Evolutionary conservation across 768 basidiomycete genomes (phyloP).

Genomic region (Leccinum incarnatum): DNA sequence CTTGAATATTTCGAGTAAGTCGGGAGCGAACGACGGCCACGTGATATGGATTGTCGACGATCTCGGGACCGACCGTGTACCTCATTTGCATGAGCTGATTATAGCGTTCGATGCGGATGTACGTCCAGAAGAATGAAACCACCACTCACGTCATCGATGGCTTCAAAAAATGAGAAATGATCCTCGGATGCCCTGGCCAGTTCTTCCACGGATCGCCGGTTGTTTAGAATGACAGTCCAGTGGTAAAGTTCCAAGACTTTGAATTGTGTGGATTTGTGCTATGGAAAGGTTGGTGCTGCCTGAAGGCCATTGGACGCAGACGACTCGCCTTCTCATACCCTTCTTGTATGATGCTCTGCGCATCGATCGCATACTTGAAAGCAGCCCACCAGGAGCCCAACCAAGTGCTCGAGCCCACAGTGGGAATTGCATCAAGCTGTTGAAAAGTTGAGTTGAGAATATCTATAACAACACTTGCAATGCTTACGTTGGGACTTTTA

Average conservation of each 20-base stretch:
- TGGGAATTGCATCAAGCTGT: not conserved
- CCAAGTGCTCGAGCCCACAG: not conserved
- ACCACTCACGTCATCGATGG: slow-evolving; percentile 33
- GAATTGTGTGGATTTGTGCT: not conserved
- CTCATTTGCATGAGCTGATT: slow-evolving; percentile 35
- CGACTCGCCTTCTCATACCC: slow-evolving; percentile 31
- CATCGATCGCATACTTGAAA: not conserved
- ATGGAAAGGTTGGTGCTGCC: too few species aligned
- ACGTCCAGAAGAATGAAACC: not conserved
- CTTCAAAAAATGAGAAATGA: slow-evolving; percentile 34
- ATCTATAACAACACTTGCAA: not conserved
- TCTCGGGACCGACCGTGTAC: slow-evolving; percentile 36
- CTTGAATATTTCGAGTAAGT: slow-evolving; percentile 39
- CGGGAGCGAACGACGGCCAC: slow-evolving; percentile 23
- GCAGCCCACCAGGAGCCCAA: not conserved
- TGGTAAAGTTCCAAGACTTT: not conserved
- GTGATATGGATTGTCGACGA: slow-evolving; percentile 30
- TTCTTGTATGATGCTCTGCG: slow-evolving; percentile 22
- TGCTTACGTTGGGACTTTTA: not conserved
- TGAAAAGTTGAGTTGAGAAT: not conserved
- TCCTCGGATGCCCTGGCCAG: slow-evolving; percentile 39
- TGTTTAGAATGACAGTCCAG: slow-evolving; percentile 42
- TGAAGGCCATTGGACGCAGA: not conserved
- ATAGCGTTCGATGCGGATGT: not conserved
- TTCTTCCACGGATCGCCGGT: slow-evolving; percentile 36